Evolutionary conservation across 2,329 filamentous ascomycete species (phyloP).

Genomic region (Colletotrichum sp.): DNA sequence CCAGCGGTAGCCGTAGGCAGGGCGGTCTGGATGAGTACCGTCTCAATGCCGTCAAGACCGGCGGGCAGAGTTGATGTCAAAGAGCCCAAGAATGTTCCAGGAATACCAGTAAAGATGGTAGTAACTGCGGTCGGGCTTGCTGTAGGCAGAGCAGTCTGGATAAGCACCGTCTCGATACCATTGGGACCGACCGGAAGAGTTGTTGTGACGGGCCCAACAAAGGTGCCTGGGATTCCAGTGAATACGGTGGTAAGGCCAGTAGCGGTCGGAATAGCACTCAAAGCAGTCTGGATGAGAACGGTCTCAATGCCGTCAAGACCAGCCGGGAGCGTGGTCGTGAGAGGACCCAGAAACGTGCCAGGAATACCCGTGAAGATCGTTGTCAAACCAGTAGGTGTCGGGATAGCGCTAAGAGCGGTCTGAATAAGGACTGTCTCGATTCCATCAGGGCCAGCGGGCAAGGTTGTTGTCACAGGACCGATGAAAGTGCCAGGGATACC

Average conservation of each 20-base stretch:
- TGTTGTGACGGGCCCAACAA: background rate
- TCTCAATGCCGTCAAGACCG: background rate
- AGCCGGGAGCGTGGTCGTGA: background rate
- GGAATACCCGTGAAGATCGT: background rate
- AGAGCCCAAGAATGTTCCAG: background rate
- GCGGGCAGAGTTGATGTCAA: background rate
- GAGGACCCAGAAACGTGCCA: background rate
- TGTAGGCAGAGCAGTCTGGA: background rate
- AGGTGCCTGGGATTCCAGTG: background rate
- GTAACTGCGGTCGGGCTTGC: background rate
- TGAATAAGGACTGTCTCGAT: background rate
- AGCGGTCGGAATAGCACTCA: background rate
- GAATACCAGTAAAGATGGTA: background rate
- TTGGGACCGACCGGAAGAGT: background rate
- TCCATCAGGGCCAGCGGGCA: background rate
- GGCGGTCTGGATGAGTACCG: background rate
- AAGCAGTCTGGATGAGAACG: background rate
- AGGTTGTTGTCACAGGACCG: background rate
- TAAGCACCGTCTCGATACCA: background rate
- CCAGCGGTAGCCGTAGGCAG: background rate
- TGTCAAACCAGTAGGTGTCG: background rate
- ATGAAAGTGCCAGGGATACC: background rate
- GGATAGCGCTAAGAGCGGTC: background rate
- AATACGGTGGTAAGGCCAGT: background rate
- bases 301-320: background rate